Percentiles rank a stretch among this genome's conserved stretches.
These are phyloP conservation scores for Candida chilensis DNA, from an alignment of 805 yeast genomes.

Conservation along the genomic window DNA sequence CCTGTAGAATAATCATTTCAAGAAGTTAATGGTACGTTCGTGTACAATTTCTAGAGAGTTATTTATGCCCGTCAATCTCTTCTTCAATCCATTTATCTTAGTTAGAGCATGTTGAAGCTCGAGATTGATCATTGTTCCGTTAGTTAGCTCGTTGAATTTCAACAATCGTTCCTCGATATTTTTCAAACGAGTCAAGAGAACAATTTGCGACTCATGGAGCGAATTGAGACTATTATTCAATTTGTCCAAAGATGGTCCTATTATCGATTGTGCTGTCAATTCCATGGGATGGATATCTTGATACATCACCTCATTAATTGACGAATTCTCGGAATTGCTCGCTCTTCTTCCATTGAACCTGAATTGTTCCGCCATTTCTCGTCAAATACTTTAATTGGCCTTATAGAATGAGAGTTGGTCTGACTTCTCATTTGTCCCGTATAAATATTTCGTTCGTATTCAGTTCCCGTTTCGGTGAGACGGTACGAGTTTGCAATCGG, in stretches of 20 bases:
- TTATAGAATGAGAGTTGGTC: too few relatives aligned
- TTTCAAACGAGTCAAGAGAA: constrained; percentile 38
- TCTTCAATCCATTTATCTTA: constrained; percentile 18
- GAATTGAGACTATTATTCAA: constrained; percentile 41
- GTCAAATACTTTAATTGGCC: too few relatives aligned
- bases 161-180: constrained; percentile 25
- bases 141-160: constrained; percentile 11
- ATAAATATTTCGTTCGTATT: too few relatives aligned
- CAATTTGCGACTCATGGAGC: constrained; percentile 47
- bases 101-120: constrained; percentile 10
- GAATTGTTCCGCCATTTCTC: too few relatives aligned
- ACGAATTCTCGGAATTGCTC: too few relatives aligned
- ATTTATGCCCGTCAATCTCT: constrained; percentile 13
- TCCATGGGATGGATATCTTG: constrained; percentile 53
- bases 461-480: too few relatives aligned
- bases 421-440: too few relatives aligned
- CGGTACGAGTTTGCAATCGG: too few relatives aligned
- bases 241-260: constrained; percentile 45
- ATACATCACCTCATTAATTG: too few relatives aligned
- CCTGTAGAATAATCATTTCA: constrained; percentile 6
- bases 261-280: constrained; percentile 43
- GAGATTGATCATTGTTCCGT: constrained; percentile 8
- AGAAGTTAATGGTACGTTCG: constrained; percentile 10
- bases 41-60: constrained; percentile 14
- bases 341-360: too few relatives aligned